Percentiles rank a stretch among this genome's conserved stretches.
These are phyloP conservation scores for Paspalum notatum DNA, from an alignment of 176 grass and related monocot genomes.

Conservation along the genomic window DNA sequence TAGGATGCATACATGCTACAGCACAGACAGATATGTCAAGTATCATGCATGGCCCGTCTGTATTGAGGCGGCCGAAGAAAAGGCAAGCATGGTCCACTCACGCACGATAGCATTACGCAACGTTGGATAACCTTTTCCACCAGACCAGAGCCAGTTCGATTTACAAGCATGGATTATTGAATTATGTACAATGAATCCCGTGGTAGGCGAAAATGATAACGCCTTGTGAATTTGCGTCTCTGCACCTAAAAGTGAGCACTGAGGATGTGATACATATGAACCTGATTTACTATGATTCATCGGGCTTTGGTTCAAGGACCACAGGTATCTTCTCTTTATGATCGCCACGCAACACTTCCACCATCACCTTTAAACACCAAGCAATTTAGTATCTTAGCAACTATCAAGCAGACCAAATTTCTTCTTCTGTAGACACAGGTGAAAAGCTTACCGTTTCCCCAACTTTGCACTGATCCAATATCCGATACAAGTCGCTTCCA, in stretches of 20 bases:
- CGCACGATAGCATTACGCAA: neutral
- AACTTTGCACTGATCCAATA: constrained; percentile 98
- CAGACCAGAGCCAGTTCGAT: constrained; percentile 1
- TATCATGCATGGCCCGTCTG: constrained; percentile 6
- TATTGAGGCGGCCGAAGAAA: neutral
- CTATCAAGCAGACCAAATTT: neutral
- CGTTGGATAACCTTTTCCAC: neutral
- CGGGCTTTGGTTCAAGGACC: constrained; percentile 83
- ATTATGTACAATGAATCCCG: constrained; percentile 52
- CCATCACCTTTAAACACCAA: constrained; percentile 64
- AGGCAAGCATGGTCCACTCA: neutral
- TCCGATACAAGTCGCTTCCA: constrained; percentile 91
- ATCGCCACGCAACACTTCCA: constrained; percentile 93
- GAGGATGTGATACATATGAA: constrained; percentile 8
- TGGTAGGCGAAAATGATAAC: constrained; percentile 18
- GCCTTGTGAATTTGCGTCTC: constrained; percentile 17
- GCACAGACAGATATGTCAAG: neutral
- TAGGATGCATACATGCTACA: constrained; percentile 19
- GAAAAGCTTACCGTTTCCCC: constrained; percentile 77
- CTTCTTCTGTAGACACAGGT: neutral
- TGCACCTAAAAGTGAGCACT: constrained; percentile 30
- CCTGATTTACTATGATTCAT: constrained; percentile 65
- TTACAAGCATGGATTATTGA: constrained; percentile 54
- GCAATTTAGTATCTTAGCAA: neutral
- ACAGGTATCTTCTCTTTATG: constrained; percentile 96